Evolutionary conservation across 306 rosid genomes (phyloP).

Genomic region (Lathyrus tuberosus): DNA sequence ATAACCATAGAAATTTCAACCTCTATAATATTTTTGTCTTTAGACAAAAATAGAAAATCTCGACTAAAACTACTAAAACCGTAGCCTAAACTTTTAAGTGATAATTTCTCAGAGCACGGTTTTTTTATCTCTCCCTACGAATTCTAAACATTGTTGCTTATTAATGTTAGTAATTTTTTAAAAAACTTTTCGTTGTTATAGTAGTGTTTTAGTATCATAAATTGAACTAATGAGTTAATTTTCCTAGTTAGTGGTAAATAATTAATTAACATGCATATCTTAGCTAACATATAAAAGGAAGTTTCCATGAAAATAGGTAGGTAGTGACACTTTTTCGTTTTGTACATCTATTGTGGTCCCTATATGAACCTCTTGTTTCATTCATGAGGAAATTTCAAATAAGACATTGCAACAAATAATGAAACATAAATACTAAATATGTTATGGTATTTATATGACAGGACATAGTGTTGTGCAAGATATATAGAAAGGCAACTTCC

Average conservation of each 20-base stretch:
- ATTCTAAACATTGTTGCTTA: too few relatives aligned
- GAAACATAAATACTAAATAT: not conserved
- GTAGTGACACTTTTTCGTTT: not conserved
- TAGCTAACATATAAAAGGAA: not conserved
- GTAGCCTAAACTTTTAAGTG: too few relatives aligned
- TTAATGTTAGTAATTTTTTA: not conserved
- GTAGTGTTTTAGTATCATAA: slow-evolving; percentile 5
- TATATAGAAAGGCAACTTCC: slow-evolving; percentile 92
- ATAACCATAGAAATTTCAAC: not conserved
- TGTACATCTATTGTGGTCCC: slow-evolving; percentile 22
- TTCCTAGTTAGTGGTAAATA: not conserved
- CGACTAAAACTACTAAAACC: too few relatives aligned
- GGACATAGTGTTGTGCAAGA: slow-evolving; percentile 92
- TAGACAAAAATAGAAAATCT: too few relatives aligned
- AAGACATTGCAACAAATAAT: not conserved
- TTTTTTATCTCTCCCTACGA: too few relatives aligned
- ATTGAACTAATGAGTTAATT: slow-evolving; percentile 3
- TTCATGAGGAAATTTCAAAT: not conserved
- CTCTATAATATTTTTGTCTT: too few relatives aligned
- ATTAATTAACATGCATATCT: not conserved
- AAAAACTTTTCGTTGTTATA: not conserved
- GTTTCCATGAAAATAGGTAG: slow-evolving; percentile 30
- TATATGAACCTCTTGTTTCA: slow-evolving; percentile 6
- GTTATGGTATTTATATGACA: slow-evolving; percentile 31
- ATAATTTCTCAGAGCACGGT: too few relatives aligned